Conservation (phyloP, 176 grass and related monocot species). For the Lolium perenne region DNA sequence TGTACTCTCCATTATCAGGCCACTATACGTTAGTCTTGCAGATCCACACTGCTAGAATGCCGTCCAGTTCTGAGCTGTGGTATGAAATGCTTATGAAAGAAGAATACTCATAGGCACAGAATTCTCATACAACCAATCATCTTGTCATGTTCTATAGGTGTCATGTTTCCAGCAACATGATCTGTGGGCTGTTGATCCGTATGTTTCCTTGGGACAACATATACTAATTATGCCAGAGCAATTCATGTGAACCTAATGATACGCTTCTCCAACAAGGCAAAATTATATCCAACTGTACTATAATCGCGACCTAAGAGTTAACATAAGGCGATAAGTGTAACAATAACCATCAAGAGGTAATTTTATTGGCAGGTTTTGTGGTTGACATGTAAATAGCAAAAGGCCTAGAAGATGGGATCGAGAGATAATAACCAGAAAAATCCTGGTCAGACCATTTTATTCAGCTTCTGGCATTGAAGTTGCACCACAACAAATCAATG, state of each 20-base stretch:
- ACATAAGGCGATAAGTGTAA: neutral
- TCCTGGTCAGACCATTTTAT: neutral
- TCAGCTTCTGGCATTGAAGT: neutral
- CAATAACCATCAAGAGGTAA: neutral
- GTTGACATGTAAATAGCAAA: neutral
- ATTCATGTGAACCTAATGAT: neutral
- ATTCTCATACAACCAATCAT: neutral
- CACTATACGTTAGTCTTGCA: neutral
- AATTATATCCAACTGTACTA: neutral
- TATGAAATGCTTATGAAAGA: neutral
- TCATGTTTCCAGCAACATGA: neutral
- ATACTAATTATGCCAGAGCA: neutral
- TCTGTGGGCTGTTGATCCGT: neutral
- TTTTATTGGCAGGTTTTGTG: slow-evolving; percentile 25
- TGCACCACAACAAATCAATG: slow-evolving; percentile 1
- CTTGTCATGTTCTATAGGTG: neutral
- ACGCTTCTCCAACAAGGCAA: neutral
- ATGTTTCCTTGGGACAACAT: neutral
- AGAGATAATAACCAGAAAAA: neutral
- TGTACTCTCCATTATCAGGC: neutral
- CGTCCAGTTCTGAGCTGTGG: neutral
- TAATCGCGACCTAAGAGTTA: neutral
- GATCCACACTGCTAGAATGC: neutral
- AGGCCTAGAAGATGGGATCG: neutral
- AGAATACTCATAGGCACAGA: neutral